Percentiles rank a stretch among this genome's conserved stretches.
These are phyloP conservation scores for Micractinium conductrix DNA, from an alignment of 139 green algal genomes.

Conservation along the genomic window DNA sequence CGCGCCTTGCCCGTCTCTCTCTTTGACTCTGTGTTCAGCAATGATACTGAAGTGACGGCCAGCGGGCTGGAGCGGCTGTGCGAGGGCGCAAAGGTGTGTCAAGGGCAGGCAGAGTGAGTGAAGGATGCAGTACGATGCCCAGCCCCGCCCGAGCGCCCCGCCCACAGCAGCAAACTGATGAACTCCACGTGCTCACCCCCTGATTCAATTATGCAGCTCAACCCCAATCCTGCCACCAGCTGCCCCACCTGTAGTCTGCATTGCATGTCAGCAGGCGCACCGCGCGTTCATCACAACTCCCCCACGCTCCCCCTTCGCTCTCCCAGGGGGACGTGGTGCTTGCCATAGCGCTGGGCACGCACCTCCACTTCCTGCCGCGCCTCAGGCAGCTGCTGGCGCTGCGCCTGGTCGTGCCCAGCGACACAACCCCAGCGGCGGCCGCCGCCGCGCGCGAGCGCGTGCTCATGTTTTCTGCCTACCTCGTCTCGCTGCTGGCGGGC, in stretches of 20 bases:
- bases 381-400: not conserved
- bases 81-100: not conserved
- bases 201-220: no score
- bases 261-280: not conserved
- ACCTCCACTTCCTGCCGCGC: slow-evolving; percentile 5
- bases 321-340: not conserved
- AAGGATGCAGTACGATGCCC: no score
- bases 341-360: not conserved
- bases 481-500: slow-evolving; percentile 12
- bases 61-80: slow-evolving; percentile 11
- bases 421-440: no score
- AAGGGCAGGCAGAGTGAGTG: no score
- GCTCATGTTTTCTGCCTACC: slow-evolving; percentile 13
- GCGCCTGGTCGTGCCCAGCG: no score
- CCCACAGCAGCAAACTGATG: no score
- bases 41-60: not conserved
- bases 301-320: not conserved
- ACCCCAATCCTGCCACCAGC: no score
- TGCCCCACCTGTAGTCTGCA: no score
- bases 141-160: not conserved
- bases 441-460: not conserved
- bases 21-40: not conserved
- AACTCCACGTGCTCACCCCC: no score
- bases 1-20: not conserved
- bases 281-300: no score